These are phyloP conservation scores for Citrus sinensis DNA, from an alignment of 345 rosid genomes.

Conservation along the genomic window DVS_A1.0 CM039163.1:7063501-7064000, in stretches of 20 bases:
- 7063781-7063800: not conserved
- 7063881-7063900: conserved; percentile 69
- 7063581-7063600: not conserved
- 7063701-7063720: conserved; percentile 80
- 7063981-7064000: not conserved
- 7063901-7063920: not conserved
- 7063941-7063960: not conserved
- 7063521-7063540: not conserved
- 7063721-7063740: conserved; percentile 24
- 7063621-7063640: conserved; percentile 93
- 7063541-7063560: not conserved
- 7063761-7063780: not conserved
- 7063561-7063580: not conserved
- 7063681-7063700: conserved; percentile 90
- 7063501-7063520: not conserved
- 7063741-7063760: not conserved
- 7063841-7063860: conserved; percentile 93
- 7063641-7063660: conserved; percentile 66
- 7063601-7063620: not conserved
- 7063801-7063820: conserved; percentile 72
- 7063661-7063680: conserved; percentile 89
- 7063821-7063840: conserved; percentile 93
- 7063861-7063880: conserved; percentile 82
- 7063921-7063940: not conserved
- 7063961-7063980: not conserved